Conservation (phyloP, 2,329 filamentous ascomycete species). For the Penicillium sp. region DNA sequence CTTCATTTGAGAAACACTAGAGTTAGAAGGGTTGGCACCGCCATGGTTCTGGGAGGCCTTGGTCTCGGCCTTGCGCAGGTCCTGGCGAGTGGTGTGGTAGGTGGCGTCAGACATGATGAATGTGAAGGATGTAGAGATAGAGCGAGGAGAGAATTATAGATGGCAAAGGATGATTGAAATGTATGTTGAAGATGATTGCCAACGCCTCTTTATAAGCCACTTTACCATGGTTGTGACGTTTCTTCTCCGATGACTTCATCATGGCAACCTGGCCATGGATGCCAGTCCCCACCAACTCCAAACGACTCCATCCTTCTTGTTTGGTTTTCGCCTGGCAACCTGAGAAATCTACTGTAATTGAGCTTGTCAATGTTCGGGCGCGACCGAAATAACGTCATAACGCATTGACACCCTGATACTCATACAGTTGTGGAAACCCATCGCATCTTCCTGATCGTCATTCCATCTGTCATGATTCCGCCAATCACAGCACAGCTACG, state of each 20-base stretch:
- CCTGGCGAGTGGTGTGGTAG: conserved; percentile 47
- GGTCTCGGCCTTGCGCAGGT: conserved; percentile 46
- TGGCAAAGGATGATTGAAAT: background rate
- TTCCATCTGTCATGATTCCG: background rate
- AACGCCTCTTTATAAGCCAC: conserved; percentile 4
- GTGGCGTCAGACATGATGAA: conserved; percentile 35
- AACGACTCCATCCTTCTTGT: conserved; percentile 2
- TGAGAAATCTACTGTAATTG: no score
- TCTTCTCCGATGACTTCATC: conserved; percentile 19
- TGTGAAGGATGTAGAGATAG: background rate
- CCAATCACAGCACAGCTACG: background rate
- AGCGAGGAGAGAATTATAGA: background rate
- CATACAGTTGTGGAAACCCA: conserved; percentile 3
- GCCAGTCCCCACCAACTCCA: background rate
- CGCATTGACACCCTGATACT: background rate
- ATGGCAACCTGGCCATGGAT: conserved; percentile 7
- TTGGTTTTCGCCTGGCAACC: no score
- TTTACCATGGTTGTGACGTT: conserved; percentile 14
- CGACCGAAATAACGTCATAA: no score
- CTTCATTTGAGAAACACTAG: conserved; percentile 45
- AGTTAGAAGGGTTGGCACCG: conserved; percentile 42
- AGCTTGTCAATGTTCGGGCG: no score
- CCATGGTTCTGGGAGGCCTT: conserved; percentile 36
- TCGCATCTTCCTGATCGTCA: conserved; percentile 1
- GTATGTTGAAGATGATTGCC: background rate